Evolutionary conservation across 345 rosid species (phyloP), one percentile per base, ranked within the genome.

Genomic region (Syzygium grande): DNA sequence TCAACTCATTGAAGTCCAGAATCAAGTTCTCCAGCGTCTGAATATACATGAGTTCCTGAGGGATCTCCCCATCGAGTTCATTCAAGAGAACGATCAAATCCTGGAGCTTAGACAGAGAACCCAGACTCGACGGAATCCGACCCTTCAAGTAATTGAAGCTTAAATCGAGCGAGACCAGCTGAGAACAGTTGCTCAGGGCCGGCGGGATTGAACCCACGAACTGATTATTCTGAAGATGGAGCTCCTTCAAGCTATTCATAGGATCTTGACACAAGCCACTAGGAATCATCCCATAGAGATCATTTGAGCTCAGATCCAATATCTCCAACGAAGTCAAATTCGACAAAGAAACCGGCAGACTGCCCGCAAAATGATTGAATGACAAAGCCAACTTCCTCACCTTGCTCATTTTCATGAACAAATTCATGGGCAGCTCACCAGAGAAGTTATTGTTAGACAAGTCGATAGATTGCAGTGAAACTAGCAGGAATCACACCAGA

Each of bases 71-170:
- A 34, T 93, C 89, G 68, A 98, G 97, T 88, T 91, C 91, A 86
- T 98, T 98, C 92, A 96, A 87, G 97, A 99, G 94, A 13, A 96
- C 93, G 85, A 94, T 96, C 93, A 98, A 92, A 91, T 96, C 99
- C 38, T 92, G 89, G 49, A 98, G 99, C 92, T 93, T 93, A 22
- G 89, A 85, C 16, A 98, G 91, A 52, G 93, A 89, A 11, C 98
- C 98, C 86, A 98, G 86, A 93, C 99, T 98, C 5, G 97, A 85
- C 11, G 99, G 99, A 23, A 98, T 96, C 3, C 90, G 91, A 4
- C 99, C 99, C 1, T 90, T 90, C 87, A 98, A 92, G 93, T 85
- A 90, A 80, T 98, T 98, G 90, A 96, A 96, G 95, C 99, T 96
- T 90, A 98, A 87, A 86, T 96, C 98, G 38, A 98, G 98, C 63